Evolutionary conservation across 805 yeast species (phyloP).

Genomic region (Saccharomycopsis vini): DNA sequence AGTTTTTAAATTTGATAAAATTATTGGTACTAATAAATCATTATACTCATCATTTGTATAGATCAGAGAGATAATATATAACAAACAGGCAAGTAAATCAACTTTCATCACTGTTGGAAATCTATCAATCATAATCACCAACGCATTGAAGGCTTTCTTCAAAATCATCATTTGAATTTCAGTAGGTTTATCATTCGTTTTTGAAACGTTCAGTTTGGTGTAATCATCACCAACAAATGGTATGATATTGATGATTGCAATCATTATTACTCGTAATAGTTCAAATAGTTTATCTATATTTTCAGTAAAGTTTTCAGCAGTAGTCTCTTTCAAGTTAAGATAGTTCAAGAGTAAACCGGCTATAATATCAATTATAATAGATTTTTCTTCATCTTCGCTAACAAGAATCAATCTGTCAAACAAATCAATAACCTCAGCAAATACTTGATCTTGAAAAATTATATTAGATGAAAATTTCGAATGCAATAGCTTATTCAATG

Average conservation of each 20-base stretch:
- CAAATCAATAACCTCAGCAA: slow-evolving; percentile 66
- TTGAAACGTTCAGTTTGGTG: not conserved
- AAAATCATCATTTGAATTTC: slow-evolving; percentile 33
- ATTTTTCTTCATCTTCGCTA: slow-evolving; percentile 42
- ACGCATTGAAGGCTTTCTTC: slow-evolving; percentile 39
- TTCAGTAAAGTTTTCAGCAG: slow-evolving; percentile 36
- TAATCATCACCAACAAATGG: slow-evolving; percentile 50
- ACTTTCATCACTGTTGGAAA: slow-evolving; percentile 61
- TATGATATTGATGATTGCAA: slow-evolving; percentile 48
- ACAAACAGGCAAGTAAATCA: slow-evolving; percentile 64
- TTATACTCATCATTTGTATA: slow-evolving; percentile 34
- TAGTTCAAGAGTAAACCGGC: slow-evolving; percentile 43
- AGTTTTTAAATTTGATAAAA: slow-evolving; percentile 43
- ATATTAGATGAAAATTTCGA: slow-evolving; percentile 48
- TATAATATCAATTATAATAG: slow-evolving; percentile 45
- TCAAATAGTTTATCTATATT: slow-evolving; percentile 80
- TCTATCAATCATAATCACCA: slow-evolving; percentile 52
- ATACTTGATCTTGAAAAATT: slow-evolving; percentile 57
- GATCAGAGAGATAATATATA: slow-evolving; percentile 52
- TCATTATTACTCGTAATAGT: slow-evolving; percentile 57
- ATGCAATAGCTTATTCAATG: slow-evolving; percentile 48
- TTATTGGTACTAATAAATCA: slow-evolving; percentile 38
- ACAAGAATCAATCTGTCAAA: slow-evolving; percentile 63
- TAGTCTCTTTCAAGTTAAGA: slow-evolving; percentile 25
- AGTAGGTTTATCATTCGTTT: slow-evolving; percentile 17